Percentiles rank a stretch among this genome's conserved stretches.
These are phyloP conservation scores for Porcisia hertigi DNA, from an alignment of 208 protist species.

Conservation along the genomic window DNA sequence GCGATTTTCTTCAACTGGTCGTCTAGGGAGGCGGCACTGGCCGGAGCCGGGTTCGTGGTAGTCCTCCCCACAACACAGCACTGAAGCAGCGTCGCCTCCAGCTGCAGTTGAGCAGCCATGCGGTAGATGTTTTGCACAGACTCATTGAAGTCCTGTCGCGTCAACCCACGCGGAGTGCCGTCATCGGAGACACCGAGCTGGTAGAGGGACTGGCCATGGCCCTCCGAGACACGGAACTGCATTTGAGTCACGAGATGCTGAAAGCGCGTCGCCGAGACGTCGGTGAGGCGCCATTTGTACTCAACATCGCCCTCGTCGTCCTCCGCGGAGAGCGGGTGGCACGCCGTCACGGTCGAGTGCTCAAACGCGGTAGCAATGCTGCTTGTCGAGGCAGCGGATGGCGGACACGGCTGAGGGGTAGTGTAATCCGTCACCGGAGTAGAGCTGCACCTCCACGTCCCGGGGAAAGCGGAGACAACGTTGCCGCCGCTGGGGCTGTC, in stretches of 20 bases:
- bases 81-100: conserved; percentile 64
- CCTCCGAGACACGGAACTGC: conserved; percentile 93
- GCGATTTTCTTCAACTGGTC: conserved; percentile 1
- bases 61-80: conserved; percentile 39
- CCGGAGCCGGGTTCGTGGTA: neutral
- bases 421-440: conserved; percentile 7
- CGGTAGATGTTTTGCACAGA: conserved; percentile 69
- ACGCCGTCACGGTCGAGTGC: neutral
- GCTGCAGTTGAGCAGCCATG: conserved; percentile 73
- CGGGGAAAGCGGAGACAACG: neutral
- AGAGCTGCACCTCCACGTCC: neutral
- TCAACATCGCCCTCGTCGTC: conserved; percentile 95
- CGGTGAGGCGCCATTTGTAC: conserved; percentile 96
- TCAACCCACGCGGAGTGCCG: conserved; percentile 84
- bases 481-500: neutral
- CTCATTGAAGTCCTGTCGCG: conserved; percentile 72
- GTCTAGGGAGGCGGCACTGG: neutral
- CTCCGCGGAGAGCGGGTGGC: conserved; percentile 64
- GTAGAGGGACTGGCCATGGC: conserved; percentile 93
- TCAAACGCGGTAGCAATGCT: neutral
- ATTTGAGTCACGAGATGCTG: conserved; percentile 95
- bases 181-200: conserved; percentile 94
- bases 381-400: neutral
- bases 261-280: conserved; percentile 73
- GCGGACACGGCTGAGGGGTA: neutral